Percentiles rank a stretch among this genome's conserved stretches.
Conservation (phyloP, 2,329 filamentous ascomycete genomes). For the Capronia americana region DNA sequence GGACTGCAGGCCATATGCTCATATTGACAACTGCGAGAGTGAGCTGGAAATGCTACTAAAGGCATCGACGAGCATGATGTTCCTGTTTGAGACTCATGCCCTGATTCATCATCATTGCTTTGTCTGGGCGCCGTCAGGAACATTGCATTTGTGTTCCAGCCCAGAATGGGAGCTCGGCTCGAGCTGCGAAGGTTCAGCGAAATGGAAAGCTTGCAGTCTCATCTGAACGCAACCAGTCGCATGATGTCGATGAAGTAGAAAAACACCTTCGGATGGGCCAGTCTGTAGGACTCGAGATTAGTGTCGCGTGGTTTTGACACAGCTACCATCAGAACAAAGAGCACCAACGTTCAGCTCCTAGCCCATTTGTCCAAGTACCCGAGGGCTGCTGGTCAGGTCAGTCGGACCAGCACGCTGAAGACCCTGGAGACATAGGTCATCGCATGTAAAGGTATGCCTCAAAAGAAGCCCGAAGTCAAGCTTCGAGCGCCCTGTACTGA, state of each 20-base stretch:
- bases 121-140: background rate
- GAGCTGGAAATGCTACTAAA: background rate
- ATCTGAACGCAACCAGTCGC: background rate
- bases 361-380: background rate
- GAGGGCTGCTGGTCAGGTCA: background rate
- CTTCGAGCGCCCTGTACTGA: background rate
- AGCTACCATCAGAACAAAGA: background rate
- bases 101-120: slow-evolving; percentile 6
- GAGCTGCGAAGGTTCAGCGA: background rate
- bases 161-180: slow-evolving; percentile 11
- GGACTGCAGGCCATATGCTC: background rate
- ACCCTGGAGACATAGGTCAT: background rate
- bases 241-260: background rate
- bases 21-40: background rate
- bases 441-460: background rate
- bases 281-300: background rate
- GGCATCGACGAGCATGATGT: background rate
- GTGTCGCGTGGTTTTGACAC: background rate
- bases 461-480: background rate
- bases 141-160: slow-evolving; percentile 6
- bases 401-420: background rate
- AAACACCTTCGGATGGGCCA: background rate
- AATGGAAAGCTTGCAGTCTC: background rate
- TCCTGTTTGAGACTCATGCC: slow-evolving; percentile 2
- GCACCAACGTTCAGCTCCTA: background rate